These are phyloP conservation scores for Candida boleticola DNA, from an alignment of 805 yeast genomes.

Conservation along the genomic window DNA sequence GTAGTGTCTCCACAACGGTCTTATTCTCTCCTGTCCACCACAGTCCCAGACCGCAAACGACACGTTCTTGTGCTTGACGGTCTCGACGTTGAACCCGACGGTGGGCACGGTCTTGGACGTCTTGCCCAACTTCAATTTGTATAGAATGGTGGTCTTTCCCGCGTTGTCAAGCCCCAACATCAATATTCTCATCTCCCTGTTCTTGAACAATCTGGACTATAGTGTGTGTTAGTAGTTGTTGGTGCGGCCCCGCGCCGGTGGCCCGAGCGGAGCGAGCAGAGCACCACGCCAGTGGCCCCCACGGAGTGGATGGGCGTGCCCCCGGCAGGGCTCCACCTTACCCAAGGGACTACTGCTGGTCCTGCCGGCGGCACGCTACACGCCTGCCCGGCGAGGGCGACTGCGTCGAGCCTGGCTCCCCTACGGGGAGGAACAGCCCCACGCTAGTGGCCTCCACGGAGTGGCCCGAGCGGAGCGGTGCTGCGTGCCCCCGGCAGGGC, in stretches of 20 bases:
- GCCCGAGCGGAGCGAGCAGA: no score
- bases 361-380: no score
- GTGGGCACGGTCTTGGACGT: conserved; percentile 84
- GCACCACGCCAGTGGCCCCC: no score
- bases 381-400: no score
- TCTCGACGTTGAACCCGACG: conserved; percentile 90
- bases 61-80: conserved; percentile 76
- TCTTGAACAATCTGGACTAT: conserved; percentile 49
- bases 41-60: conserved; percentile 92
- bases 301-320: no score
- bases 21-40: conserved; percentile 91
- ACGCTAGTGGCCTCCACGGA: no score
- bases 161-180: conserved; percentile 94
- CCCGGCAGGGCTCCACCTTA: no score
- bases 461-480: no score
- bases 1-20: conserved; percentile 95
- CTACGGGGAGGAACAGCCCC: no score
- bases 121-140: conserved; percentile 75
- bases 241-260: not conserved
- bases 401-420: no score
- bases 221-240: conserved; percentile 12
- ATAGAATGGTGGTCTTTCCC: conserved; percentile 86
- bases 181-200: conserved; percentile 93
- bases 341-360: no score
- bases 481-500: no score